Conservation (phyloP, 1,284 basidiomycete genomes). For the Bondarzewia mesenterica region DNA sequence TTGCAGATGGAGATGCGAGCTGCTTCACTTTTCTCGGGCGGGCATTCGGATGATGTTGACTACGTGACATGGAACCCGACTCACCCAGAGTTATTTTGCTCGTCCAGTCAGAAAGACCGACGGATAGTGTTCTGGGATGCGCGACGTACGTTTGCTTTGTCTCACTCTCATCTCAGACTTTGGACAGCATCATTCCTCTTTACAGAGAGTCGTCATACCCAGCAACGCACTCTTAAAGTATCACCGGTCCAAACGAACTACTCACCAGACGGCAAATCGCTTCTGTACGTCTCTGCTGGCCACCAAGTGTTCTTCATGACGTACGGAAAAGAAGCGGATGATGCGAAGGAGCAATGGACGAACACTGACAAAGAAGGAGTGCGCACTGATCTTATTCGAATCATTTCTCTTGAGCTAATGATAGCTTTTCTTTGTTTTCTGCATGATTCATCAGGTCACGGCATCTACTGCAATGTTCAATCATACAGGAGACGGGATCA, state of each 20-base stretch:
- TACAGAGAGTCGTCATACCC: slow-evolving; percentile 58
- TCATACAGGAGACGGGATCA: slow-evolving; percentile 58
- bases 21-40: slow-evolving; percentile 54
- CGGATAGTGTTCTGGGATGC: slow-evolving; percentile 76
- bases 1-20: slow-evolving; percentile 59
- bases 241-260: slow-evolving; percentile 59
- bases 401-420: not conserved
- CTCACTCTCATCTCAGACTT: not conserved
- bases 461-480: slow-evolving; percentile 65
- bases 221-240: slow-evolving; percentile 46
- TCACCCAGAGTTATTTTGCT: slow-evolving; percentile 72
- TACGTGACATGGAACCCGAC: slow-evolving; percentile 76
- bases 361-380: slow-evolving; percentile 40
- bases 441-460: slow-evolving; percentile 24
- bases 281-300: slow-evolving; percentile 54
- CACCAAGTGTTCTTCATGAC: slow-evolving; percentile 53
- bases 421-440: not conserved
- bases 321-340: slow-evolving; percentile 43
- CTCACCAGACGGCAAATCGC: slow-evolving; percentile 57
- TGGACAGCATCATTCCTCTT: not conserved
- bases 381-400: slow-evolving; percentile 7
- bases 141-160: slow-evolving; percentile 44
- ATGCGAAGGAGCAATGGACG: slow-evolving; percentile 54
- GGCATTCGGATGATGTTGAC: slow-evolving; percentile 66
- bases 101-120: slow-evolving; percentile 66